These are phyloP conservation scores for Malassezia vespertilionis DNA, from an alignment of 1,284 basidiomycete genomes.

Conservation along the genomic window DNA sequence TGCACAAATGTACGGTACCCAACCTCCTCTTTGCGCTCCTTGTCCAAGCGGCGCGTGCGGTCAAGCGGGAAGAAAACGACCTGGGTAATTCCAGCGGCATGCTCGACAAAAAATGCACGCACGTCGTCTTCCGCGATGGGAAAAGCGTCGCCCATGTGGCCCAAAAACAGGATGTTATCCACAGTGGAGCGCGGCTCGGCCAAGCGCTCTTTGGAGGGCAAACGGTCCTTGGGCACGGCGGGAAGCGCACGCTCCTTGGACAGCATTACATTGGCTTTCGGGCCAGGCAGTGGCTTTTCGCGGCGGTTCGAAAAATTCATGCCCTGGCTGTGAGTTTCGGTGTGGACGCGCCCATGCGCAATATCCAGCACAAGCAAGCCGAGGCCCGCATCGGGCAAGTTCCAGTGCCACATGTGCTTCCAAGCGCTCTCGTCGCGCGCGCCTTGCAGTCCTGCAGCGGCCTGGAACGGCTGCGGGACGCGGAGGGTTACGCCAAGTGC, in stretches of 20 bases:
- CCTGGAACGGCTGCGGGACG: slow-evolving; percentile 54
- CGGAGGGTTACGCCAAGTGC: slow-evolving; percentile 73
- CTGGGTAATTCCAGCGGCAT: slow-evolving; percentile 21
- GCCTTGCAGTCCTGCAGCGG: too few species aligned
- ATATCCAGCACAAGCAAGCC: slow-evolving; percentile 78
- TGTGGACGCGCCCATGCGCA: slow-evolving; percentile 78
- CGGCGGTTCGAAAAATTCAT: slow-evolving; percentile 87
- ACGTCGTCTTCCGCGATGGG: slow-evolving; percentile 32
- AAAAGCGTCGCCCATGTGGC: slow-evolving; percentile 29
- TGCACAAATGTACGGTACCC: slow-evolving; percentile 17
- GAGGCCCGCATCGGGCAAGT: slow-evolving; percentile 80
- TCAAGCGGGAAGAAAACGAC: slow-evolving; percentile 24
- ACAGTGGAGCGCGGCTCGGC: slow-evolving; percentile 1
- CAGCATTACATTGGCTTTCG: slow-evolving; percentile 5
- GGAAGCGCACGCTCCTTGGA: slow-evolving; percentile 2
- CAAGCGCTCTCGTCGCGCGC: slow-evolving; percentile 62
- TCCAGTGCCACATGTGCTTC: slow-evolving; percentile 83
- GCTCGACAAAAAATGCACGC: slow-evolving; percentile 30
- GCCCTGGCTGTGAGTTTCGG: slow-evolving; percentile 86
- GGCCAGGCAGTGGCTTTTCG: slow-evolving; percentile 16
- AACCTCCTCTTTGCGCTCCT: slow-evolving; percentile 6
- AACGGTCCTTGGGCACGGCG: not conserved
- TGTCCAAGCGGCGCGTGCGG: slow-evolving; percentile 7
- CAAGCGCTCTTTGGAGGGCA: slow-evolving; percentile 3
- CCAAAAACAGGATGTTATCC: slow-evolving; percentile 28